Percentiles rank a stretch among this genome's conserved stretches.
phyloP scores from a whole-genome alignment of 495 filamentous ascomycete genomes.

The Acidomyces sp. region DNA sequence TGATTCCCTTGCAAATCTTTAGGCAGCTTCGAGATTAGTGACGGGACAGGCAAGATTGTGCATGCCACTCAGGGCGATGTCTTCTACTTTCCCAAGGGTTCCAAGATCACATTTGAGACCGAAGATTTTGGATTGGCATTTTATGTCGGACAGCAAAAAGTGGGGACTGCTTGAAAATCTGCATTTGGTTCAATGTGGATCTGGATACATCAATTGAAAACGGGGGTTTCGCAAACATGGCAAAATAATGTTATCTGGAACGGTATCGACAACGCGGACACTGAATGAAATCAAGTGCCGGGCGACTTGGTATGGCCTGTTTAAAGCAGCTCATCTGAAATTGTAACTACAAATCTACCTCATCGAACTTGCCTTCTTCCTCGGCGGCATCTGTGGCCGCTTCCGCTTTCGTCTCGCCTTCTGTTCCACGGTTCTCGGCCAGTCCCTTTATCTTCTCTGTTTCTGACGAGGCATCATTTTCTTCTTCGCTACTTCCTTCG shows the following conservation, averaged over 20 bases:
- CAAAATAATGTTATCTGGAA: too few species aligned
- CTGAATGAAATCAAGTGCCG: too few species aligned
- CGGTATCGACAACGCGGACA: too few species aligned
- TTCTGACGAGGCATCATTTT: too few species aligned
- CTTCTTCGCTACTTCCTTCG: too few species aligned
- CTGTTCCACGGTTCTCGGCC: conserved; percentile 16
- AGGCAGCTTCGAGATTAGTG: conserved; percentile 56
- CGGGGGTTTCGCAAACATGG: too few species aligned
- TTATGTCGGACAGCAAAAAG: conserved; percentile 34
- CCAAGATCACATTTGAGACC: conserved; percentile 62
- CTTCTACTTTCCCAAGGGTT: conserved; percentile 67
- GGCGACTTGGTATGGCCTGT: too few species aligned
- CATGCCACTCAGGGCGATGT: conserved; percentile 58
- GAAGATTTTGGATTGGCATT: conserved; percentile 59
- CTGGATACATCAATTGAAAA: too few species aligned
- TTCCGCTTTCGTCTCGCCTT: conserved; percentile 1
- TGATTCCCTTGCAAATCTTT: too few species aligned
- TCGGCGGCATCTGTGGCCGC: conserved; percentile 13
- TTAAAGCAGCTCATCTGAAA: too few species aligned
- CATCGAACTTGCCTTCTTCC: conserved; percentile 16
- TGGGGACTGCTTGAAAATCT: conserved; percentile 24
- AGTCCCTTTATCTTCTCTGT: conserved; percentile 20
- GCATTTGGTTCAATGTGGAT: neutral
- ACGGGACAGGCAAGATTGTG: conserved; percentile 57
- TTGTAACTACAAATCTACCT: conserved; percentile 13